A percentile compares a stretch with the other conserved stretches of the same genome.
Conservation (phyloP, 2,329 filamentous ascomycete genomes). For the Fusarium domesticum region DNA sequence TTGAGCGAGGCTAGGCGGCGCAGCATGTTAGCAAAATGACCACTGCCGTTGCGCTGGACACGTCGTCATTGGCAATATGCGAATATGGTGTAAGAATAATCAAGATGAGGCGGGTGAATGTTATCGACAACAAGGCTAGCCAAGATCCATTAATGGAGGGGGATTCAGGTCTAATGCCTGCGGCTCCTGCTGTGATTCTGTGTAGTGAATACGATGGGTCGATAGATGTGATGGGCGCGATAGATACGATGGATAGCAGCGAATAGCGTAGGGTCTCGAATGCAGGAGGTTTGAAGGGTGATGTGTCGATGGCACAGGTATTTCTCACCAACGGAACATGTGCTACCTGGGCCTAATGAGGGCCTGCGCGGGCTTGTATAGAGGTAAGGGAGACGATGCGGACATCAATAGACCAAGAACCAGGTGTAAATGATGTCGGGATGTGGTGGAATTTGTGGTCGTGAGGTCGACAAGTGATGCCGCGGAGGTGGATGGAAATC, state of each 20-base stretch:
- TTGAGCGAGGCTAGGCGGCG: constrained; percentile 30
- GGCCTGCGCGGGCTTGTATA: constrained; percentile 13
- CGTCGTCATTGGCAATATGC: constrained; percentile 27
- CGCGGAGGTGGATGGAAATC: constrained; percentile 21
- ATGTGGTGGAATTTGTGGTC: constrained; percentile 8
- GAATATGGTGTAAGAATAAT: constrained; percentile 10
- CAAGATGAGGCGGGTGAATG: constrained; percentile 9
- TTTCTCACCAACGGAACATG: constrained; percentile 32
- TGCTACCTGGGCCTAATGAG: constrained; percentile 25
- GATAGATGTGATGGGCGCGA: too few species aligned
- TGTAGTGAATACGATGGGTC: constrained; percentile 23
- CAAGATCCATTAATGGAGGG: constrained; percentile 8
- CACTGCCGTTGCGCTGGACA: constrained; percentile 17
- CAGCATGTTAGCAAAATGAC: constrained; percentile 30
- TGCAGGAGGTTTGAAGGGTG: constrained; percentile 18
- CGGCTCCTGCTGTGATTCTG: constrained; percentile 15
- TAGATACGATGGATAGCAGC: constrained; percentile 1
- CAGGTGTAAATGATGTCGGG: constrained; percentile 9
- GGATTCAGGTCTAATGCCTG: constrained; percentile 6
- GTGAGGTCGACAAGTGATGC: constrained; percentile 14
- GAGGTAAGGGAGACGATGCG: constrained; percentile 7
- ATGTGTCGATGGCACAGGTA: constrained; percentile 21
- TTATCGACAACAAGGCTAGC: constrained; percentile 9
- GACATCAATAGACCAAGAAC: constrained; percentile 22
- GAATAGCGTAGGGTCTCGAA: constrained; percentile 13